Conservation (phyloP, 352 stramenopile species). For the Globisporangium paddicum region DNA sequence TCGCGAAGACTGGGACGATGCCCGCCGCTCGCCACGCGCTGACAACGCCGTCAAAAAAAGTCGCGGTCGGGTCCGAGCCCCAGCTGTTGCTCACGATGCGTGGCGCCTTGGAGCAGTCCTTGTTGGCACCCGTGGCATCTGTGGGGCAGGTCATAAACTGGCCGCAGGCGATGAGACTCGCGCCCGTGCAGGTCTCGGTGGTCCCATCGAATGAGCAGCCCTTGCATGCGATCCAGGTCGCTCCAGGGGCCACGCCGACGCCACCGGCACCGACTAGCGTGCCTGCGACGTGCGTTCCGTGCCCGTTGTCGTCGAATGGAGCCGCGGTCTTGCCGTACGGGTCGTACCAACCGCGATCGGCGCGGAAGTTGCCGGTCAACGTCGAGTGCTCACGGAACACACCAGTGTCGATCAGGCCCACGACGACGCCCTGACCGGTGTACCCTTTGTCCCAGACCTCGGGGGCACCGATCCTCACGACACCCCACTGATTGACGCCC, state of each 20-base stretch:
- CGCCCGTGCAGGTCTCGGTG: too few relatives aligned
- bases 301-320: background rate
- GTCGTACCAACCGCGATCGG: background rate
- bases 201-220: background rate
- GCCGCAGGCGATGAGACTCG: background rate
- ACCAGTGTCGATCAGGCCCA: background rate
- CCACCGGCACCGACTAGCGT: background rate
- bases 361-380: background rate
- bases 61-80: background rate
- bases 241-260: background rate
- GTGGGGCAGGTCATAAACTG: background rate
- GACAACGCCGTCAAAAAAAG: background rate
- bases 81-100: background rate
- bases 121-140: background rate
- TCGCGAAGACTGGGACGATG: constrained; percentile 21
- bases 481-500: background rate
- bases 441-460: background rate
- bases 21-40: constrained; percentile 2
- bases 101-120: constrained; percentile 13
- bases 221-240: background rate
- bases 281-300: background rate
- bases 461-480: background rate
- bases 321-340: background rate
- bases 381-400: background rate
- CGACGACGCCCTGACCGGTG: background rate